Percentiles rank a stretch among this genome's conserved stretches.
Conservation (phyloP, 2,329 filamentous ascomycete species). For the Dactylellina parvicollis region DNA sequence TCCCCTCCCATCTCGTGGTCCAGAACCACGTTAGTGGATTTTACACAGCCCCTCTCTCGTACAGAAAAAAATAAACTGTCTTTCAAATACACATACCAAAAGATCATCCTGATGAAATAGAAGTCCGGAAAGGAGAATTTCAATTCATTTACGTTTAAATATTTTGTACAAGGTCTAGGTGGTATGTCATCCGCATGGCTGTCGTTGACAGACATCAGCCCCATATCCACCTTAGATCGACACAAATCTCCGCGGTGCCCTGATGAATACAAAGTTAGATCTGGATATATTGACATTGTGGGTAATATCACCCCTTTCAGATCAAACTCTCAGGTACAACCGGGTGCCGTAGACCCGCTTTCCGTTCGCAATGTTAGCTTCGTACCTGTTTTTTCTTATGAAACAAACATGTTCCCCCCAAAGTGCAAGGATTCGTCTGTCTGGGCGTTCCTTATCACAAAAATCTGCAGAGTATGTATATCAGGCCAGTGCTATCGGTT, state of each 20-base stretch:
- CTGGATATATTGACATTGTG: constrained; percentile 16
- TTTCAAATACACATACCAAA: not conserved
- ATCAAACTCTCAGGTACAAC: constrained; percentile 18
- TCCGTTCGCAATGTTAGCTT: not conserved
- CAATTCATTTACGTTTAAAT: no score
- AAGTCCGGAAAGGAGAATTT: no score
- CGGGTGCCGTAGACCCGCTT: not conserved
- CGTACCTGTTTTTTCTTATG: not conserved
- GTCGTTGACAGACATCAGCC: not conserved
- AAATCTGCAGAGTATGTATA: not conserved
- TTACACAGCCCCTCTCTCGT: constrained; percentile 1
- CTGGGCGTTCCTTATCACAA: not conserved
- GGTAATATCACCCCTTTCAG: constrained; percentile 16
- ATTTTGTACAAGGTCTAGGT: no score
- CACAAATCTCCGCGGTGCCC: constrained; percentile 28
- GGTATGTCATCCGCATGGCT: no score
- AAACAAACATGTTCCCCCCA: not conserved
- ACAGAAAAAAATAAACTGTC: not conserved
- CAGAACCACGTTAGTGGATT: constrained; percentile 17
- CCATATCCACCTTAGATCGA: constrained; percentile 21
- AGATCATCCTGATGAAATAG: no score
- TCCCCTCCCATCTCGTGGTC: not conserved
- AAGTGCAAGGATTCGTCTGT: no score
- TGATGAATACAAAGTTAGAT: constrained; percentile 11
- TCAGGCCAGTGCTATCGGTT: not conserved